Evolutionary conservation across 345 rosid species (phyloP).

Genomic region (Fremontodendron californicum): DNA sequence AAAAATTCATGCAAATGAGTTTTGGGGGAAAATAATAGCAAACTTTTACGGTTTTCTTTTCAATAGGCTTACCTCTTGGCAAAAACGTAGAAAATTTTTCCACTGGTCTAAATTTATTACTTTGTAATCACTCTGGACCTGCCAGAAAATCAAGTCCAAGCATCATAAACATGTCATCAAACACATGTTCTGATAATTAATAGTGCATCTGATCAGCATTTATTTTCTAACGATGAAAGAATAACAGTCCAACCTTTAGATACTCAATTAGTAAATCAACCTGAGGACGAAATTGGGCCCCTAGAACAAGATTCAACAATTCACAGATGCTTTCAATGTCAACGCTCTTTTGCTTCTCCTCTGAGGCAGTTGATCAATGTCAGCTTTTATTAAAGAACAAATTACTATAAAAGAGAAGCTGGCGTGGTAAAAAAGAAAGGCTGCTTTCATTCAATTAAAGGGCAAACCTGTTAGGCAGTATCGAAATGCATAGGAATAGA

Average conservation of each 20-base stretch:
- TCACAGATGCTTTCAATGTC: constrained; percentile 51
- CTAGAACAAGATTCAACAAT: constrained; percentile 44
- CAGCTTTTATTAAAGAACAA: neutral
- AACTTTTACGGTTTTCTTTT: neutral
- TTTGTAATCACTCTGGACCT: constrained; percentile 53
- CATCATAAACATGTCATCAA: neutral
- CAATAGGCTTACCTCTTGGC: constrained; percentile 37
- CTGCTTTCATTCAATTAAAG: constrained; percentile 7
- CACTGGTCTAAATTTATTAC: constrained; percentile 59
- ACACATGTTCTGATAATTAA: neutral
- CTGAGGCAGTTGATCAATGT: constrained; percentile 29
- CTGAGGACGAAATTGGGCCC: constrained; percentile 28
- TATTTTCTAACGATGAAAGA: neutral
- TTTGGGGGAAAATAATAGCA: neutral
- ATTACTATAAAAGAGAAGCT: neutral
- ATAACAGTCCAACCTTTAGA: constrained; percentile 32
- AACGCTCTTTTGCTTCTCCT: constrained; percentile 49
- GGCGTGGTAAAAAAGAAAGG: neutral
- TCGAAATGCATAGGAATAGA: constrained; percentile 46
- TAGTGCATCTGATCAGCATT: neutral
- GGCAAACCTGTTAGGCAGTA: constrained; percentile 50
- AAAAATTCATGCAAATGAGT: neutral
- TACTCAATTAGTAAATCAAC: constrained; percentile 39
- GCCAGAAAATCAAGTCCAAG: constrained; percentile 15
- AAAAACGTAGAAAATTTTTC: constrained; percentile 48